Evolutionary conservation across 1,139 yeast genomes (phyloP).

Genomic region (Pneumocystis carinii): DNA sequence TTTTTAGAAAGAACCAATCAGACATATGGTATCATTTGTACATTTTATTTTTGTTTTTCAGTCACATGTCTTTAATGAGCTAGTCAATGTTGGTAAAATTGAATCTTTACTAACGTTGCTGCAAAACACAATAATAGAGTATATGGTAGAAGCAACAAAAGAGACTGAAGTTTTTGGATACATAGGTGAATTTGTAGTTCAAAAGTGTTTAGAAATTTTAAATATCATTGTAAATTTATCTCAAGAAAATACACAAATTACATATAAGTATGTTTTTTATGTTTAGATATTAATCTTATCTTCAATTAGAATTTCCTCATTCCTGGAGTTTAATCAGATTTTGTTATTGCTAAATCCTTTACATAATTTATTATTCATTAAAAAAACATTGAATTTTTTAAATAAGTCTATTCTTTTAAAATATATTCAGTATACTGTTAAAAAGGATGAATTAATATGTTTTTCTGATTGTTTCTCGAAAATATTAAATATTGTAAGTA

Average conservation of each 20-base stretch:
- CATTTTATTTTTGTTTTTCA: not conserved
- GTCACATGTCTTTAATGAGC: not conserved
- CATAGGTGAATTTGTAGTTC: not conserved
- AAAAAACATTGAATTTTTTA: not conserved
- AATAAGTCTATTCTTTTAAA: not conserved
- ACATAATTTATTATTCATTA: not conserved
- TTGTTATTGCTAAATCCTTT: not conserved
- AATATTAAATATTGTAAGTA: not conserved
- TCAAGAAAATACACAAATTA: not conserved
- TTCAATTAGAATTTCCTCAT: not conserved
- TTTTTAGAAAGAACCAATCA: not conserved
- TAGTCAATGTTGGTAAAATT: not conserved
- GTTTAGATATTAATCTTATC: not conserved
- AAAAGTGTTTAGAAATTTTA: not conserved
- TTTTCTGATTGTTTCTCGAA: not conserved
- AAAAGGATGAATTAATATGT: not conserved
- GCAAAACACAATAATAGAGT: not conserved
- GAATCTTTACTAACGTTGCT: not conserved
- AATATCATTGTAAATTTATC: not conserved
- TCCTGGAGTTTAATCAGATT: not conserved
- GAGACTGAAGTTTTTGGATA: not conserved
- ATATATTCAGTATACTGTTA: not conserved
- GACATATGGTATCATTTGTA: not conserved
- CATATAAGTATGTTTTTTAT: not conserved
- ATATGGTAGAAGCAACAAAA: not conserved